phyloP scores from a whole-genome alignment of 2,329 filamentous ascomycete species.

The Lasiodiplodia gonubiensis region DNA sequence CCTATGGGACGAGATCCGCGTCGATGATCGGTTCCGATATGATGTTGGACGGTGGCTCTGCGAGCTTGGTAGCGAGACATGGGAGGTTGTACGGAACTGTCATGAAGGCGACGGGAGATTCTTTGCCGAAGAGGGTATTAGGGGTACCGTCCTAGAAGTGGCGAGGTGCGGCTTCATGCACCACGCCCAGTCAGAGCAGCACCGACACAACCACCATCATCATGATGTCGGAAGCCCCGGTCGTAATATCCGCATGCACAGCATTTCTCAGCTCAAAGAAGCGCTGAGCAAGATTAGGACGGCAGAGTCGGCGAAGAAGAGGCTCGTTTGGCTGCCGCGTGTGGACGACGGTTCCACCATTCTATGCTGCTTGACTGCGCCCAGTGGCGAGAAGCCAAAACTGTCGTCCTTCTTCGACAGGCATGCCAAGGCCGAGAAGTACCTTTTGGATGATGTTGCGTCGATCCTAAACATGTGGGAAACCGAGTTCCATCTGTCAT shows the following conservation, averaged over 20 bases:
- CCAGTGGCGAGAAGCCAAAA: constrained; percentile 25
- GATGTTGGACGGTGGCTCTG: not conserved
- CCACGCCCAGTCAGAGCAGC: not conserved
- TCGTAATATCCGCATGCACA: not conserved
- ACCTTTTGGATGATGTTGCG: constrained; percentile 37
- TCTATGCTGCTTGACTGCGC: constrained; percentile 31
- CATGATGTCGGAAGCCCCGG: not conserved
- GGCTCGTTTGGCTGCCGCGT: constrained; percentile 16
- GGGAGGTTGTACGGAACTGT: constrained; percentile 4
- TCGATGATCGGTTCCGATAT: not conserved
- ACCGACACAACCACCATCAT: not conserved
- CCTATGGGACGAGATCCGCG: constrained; percentile 6
- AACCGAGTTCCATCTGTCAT: constrained; percentile 41
- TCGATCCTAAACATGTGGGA: constrained; percentile 39
- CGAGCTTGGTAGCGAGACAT: constrained; percentile 10
- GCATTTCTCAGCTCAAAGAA: not conserved
- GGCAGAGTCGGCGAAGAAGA: constrained; percentile 16
- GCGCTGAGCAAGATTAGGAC: constrained; percentile 2
- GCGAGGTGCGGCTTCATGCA: constrained; percentile 8
- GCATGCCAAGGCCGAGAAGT: constrained; percentile 32
- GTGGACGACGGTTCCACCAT: constrained; percentile 2
- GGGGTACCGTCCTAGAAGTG: not conserved
- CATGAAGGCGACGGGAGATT: not conserved
- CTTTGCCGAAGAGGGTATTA: not conserved
- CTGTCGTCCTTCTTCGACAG: constrained; percentile 35